Percentiles rank a stretch among this genome's conserved stretches.
These are phyloP conservation scores for Arachis hypogaea DNA, from an alignment of 306 rosid species.

Conservation along the genomic window DNA sequence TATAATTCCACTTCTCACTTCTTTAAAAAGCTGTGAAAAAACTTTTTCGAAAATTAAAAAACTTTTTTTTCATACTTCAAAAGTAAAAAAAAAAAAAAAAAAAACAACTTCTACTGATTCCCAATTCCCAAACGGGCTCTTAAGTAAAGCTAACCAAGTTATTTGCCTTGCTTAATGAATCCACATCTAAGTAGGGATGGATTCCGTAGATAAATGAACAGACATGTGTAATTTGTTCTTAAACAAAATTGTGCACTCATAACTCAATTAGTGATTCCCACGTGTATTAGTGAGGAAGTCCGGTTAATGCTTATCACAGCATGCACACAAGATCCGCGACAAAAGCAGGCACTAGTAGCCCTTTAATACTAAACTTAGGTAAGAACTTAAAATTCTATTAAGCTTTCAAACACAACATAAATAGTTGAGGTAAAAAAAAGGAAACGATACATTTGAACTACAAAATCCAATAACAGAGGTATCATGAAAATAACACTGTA, in stretches of 20 bases:
- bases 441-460: slow-evolving; percentile 14
- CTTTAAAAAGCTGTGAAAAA: no score
- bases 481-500: slow-evolving; percentile 20
- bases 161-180: not conserved
- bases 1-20: no score
- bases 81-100: no score
- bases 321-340: not conserved
- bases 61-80: no score
- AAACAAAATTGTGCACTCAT: no score
- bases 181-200: not conserved
- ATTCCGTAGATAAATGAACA: not conserved
- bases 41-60: no score
- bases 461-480: slow-evolving; percentile 22
- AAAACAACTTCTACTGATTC: no score
- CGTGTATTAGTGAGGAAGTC: not conserved
- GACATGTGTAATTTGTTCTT: not conserved
- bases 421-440: not conserved
- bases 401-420: slow-evolving; percentile 7
- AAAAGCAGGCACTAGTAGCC: not conserved
- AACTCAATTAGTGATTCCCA: not conserved
- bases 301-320: not conserved
- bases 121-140: no score
- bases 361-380: not conserved
- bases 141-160: not conserved
- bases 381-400: slow-evolving; percentile 17